These are phyloP conservation scores for Pseudogymnoascus sp. DNA, from an alignment of 2,329 filamentous ascomycete species.

Conservation along the genomic window DNA sequence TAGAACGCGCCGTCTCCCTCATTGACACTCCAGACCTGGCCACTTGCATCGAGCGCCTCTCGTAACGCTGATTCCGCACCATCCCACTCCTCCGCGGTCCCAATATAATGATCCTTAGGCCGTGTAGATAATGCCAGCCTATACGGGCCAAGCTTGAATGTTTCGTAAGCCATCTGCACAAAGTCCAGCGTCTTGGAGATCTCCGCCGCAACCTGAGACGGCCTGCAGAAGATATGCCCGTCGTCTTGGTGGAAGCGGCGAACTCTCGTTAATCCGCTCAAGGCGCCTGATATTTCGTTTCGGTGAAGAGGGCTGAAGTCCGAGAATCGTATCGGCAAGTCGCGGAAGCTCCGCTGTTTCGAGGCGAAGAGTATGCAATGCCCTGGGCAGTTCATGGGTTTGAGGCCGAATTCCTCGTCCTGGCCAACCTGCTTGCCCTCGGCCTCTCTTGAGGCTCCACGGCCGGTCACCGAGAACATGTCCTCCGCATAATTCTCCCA, in stretches of 20 bases:
- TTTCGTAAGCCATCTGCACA: constrained; percentile 61
- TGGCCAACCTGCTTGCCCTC: constrained; percentile 40
- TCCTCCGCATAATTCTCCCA: constrained; percentile 86
- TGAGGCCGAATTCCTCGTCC: constrained; percentile 68
- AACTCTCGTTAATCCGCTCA: constrained; percentile 76
- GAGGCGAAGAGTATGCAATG: constrained; percentile 79
- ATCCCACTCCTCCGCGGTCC: constrained; percentile 60
- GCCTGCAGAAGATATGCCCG: constrained; percentile 81
- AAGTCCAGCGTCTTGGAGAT: constrained; percentile 68
- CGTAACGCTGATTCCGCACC: constrained; percentile 59
- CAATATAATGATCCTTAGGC: constrained; percentile 69
- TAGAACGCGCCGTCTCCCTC: constrained; percentile 84
- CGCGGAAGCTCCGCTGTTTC: constrained; percentile 64
- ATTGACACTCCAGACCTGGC: constrained; percentile 64
- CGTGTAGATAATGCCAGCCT: constrained; percentile 70
- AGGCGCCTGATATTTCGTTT: constrained; percentile 73
- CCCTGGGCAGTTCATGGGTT: constrained; percentile 90
- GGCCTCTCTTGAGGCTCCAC: constrained; percentile 22
- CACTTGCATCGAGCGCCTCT: constrained; percentile 52
- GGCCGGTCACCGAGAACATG: constrained; percentile 73
- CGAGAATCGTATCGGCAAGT: constrained; percentile 74
- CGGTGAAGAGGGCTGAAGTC: constrained; percentile 84
- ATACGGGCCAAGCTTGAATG: constrained; percentile 63
- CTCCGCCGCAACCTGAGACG: constrained; percentile 64
- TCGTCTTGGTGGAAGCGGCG: constrained; percentile 86